Evolutionary conservation across 2,329 filamentous ascomycete genomes (phyloP), one percentile per base, ranked within the genome.

Genomic region (Fusarium ambrosium): DNA sequence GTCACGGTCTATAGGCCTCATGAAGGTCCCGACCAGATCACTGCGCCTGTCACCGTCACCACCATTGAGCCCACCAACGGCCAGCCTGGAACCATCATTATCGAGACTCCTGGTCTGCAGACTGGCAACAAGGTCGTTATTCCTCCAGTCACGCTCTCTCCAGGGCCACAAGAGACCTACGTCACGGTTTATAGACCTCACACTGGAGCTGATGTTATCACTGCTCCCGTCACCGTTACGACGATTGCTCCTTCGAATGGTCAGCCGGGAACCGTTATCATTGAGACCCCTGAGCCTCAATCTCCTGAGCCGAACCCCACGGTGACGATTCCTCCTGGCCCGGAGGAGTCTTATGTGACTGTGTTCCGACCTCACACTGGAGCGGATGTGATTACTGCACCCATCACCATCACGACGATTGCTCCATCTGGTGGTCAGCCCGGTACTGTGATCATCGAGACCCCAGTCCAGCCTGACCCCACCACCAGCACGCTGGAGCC

Each of bases 1-100:
- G n/a, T 74, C 8, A 74, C 72, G 4, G 58, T 74, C 6, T 74
- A 74, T 4, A 62, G 72, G 41, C 71, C 71, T 27, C 68, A 74
- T 22, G 65, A 45, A 1, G 68, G 72, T n/a, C n/a, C 45, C 11
- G 62, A 66, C 14, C 13, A 39, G 8, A 74, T 74, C 10, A 72
- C 64, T 14, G 62, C 58, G 2, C 71, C 72, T 18, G n/a, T 74
- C 5, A 74, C 68, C 1, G 37, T 74, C 8, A 66, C 71, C 7
- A 74, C 71, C 4, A 72, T 74, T 10, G 34, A 53, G 14, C 67
- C 67, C 1, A 37, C 34, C 16, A 64, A 62, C 9, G 72, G 71
- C 1, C 63, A 64, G 5, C 71, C 71, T 1, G 71, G 71, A 18
- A 73, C 71, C 1, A 37, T 73, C n/a, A 62, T 74, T 7, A 63